Base-by-base conservation (phyloP, 2,329 filamentous ascomycete genomes). In the Ilyonectria sp. region DNA sequence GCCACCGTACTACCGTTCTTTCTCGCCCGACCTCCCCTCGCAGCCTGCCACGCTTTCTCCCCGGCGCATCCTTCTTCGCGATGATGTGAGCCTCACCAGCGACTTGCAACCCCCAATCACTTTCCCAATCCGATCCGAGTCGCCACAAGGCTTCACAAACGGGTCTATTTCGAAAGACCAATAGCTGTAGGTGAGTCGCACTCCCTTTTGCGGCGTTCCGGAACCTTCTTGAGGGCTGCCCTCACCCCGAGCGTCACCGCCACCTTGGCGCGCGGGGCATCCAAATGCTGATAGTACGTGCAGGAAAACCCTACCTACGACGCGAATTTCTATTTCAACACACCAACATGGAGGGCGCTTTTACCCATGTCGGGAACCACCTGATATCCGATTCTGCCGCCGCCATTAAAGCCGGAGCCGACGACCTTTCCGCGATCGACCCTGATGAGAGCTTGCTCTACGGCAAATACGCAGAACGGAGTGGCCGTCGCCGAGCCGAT, bases 331-430 rank as follows among this genome's bases (percentile, higher is more conserved):
- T 57, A 67, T 53, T 60, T 63, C 65, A 60, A 69, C 61, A 74
- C 67, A 70, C 63, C 77, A 85, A 74, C 74, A 95, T 96, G 93
- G 93, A 96, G 86, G 93, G 92, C 80, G 93, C 94, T 74, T 97
- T 97, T 80, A 95, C 92, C 70, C 92, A 96, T 82, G 90, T 95
- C 77, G 93, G 92, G 77, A 97, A 96, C 83, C 92, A 95, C 82
- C 85, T 95, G 74, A 91, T 96, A 78, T 94, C 93, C 77, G 93
- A 95, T 82, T 94, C 92, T 59, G 93, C 92, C 61, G 91, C 92
- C 67, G 93, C 92, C 69, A 97, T 98, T 82, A 97, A 97, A 77
- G 94, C 94, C 71, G 92, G 90, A 76, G 90, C 93, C 77, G 94
- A 97, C 82, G 90, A 90, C 69, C 82, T 92, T 35, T 92, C 91